These are phyloP conservation scores for Sicyos baderoa DNA, from an alignment of 306 rosid genomes.

Conservation along the genomic window DNA sequence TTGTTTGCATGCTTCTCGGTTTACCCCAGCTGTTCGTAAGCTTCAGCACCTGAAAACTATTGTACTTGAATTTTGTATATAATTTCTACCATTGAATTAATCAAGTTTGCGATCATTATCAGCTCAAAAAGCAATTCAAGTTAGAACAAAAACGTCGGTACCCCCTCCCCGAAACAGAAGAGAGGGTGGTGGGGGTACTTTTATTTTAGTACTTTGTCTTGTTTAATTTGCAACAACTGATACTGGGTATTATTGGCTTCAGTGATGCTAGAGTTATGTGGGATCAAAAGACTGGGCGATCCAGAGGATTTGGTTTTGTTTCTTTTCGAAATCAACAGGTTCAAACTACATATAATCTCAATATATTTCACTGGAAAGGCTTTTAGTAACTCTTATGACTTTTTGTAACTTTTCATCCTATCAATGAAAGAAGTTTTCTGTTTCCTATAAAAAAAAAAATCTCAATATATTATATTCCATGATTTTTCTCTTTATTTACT, in stretches of 20 bases:
- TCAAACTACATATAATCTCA: background rate
- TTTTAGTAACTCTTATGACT: no score
- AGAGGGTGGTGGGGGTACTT: background rate
- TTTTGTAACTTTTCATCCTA: no score
- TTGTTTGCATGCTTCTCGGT: slow-evolving; percentile 93
- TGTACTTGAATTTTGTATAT: background rate
- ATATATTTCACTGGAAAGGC: no score
- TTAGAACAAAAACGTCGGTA: background rate
- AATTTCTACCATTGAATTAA: no score
- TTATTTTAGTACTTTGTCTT: background rate
- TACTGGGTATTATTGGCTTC: slow-evolving; percentile 25
- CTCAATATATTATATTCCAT: background rate
- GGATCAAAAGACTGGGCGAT: slow-evolving; percentile 98
- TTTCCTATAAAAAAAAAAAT: no score
- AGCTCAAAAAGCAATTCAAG: background rate
- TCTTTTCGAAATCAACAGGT: slow-evolving; percentile 93
- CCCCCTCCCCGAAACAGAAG: background rate
- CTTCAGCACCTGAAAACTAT: slow-evolving; percentile 29
- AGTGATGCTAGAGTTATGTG: slow-evolving; percentile 99
- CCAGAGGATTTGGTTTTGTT: slow-evolving; percentile 98
- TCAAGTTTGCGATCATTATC: no score
- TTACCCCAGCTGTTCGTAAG: slow-evolving; percentile 95
- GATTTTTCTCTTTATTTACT: slow-evolving; percentile 9
- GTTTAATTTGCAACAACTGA: background rate
- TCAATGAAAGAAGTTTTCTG: no score